phyloP scores from a whole-genome alignment of 305 asterid genomes.

The Coffea humblotiana region DNA sequence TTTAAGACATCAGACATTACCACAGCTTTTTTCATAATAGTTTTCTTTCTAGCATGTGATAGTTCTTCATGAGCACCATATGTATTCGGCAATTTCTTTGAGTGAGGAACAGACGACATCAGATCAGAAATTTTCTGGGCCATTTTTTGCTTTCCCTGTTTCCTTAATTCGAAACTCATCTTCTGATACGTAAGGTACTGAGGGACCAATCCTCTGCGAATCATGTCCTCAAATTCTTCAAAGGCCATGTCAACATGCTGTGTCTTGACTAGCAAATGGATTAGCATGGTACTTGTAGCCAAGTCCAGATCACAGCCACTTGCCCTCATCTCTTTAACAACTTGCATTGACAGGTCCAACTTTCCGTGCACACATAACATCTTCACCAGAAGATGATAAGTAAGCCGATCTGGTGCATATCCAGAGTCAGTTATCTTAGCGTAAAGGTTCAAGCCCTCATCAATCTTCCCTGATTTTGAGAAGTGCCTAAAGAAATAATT shows the following conservation, averaged over 20 bases:
- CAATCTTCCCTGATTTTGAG: constrained; percentile 54
- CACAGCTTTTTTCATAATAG: constrained; percentile 65
- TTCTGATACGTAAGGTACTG: constrained; percentile 73
- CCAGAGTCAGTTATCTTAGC: constrained; percentile 58
- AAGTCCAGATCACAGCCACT: constrained; percentile 77
- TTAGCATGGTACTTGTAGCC: constrained; percentile 73
- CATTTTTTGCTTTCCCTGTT: constrained; percentile 51
- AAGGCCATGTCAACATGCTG: constrained; percentile 57
- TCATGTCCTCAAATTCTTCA: constrained; percentile 66
- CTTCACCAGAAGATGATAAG: constrained; percentile 72
- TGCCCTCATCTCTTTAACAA: constrained; percentile 69
- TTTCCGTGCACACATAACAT: constrained; percentile 65
- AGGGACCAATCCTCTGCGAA: constrained; percentile 82
- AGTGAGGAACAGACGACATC: constrained; percentile 68
- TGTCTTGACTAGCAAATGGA: constrained; percentile 58
- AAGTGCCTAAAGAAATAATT: constrained; percentile 70
- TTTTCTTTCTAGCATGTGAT: constrained; percentile 37
- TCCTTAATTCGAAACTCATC: constrained; percentile 48
- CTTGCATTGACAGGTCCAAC: constrained; percentile 39
- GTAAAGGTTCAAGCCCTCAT: constrained; percentile 65
- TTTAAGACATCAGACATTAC: constrained; percentile 58
- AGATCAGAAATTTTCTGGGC: constrained; percentile 51
- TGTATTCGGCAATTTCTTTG: constrained; percentile 71
- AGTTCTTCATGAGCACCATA: constrained; percentile 35
- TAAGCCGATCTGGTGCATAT: constrained; percentile 59